Conservation (phyloP, 768 basidiomycete species). For the Termitomyces sp. region DNA sequence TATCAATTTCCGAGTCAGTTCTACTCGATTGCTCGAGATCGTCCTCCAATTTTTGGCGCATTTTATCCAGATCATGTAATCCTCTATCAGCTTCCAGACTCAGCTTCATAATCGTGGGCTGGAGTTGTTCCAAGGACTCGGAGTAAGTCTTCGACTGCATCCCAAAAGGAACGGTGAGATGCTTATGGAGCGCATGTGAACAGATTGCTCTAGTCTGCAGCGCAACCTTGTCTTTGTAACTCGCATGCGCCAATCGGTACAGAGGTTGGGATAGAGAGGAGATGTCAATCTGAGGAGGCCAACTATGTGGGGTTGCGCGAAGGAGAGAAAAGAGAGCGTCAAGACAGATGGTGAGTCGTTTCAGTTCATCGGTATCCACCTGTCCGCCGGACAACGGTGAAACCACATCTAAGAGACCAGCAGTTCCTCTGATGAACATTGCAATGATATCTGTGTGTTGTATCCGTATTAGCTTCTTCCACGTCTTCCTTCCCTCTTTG, state of each 20-base stretch:
- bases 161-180: neutral
- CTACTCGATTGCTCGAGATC: neutral
- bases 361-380: neutral
- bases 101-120: neutral
- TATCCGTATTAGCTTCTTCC: neutral
- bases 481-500: neutral
- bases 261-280: neutral
- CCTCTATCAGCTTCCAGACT: neutral
- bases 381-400: neutral
- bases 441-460: neutral
- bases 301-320: neutral
- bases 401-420: neutral
- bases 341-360: neutral
- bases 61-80: neutral
- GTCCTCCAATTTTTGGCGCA: neutral
- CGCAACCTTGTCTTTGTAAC: neutral
- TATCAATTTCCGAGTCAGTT: neutral
- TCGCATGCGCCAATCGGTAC: neutral
- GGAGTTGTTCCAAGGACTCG: too few species aligned
- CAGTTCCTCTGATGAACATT: neutral
- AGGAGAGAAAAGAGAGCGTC: conserved; percentile 2
- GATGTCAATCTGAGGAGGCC: neutral
- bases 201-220: neutral
- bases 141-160: neutral
- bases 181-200: neutral